These are phyloP conservation scores for Pseudozyma sp. DNA, from an alignment of 1,284 basidiomycete genomes.

Conservation along the genomic window DNA sequence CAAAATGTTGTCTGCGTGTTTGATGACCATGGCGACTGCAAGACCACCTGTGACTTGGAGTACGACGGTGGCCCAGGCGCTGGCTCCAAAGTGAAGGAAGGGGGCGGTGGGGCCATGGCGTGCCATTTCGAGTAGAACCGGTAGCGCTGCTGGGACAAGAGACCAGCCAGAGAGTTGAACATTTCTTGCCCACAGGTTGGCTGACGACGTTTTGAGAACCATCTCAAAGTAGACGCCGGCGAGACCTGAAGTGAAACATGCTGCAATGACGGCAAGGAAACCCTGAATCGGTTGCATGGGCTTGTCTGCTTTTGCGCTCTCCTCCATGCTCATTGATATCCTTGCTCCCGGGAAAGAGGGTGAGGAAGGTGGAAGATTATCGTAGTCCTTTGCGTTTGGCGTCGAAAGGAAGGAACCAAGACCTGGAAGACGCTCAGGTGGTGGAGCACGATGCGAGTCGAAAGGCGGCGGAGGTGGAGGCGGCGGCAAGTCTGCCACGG, in stretches of 20 bases:
- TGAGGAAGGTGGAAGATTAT: constrained; percentile 41
- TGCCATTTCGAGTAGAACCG: constrained; percentile 76
- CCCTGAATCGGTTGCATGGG: constrained; percentile 85
- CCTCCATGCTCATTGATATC: constrained; percentile 55
- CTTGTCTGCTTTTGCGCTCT: constrained; percentile 36
- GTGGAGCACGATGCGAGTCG: constrained; percentile 57
- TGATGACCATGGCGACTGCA: constrained; percentile 79
- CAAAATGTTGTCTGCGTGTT: constrained; percentile 72
- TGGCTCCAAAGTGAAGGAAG: constrained; percentile 76
- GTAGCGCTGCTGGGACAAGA: constrained; percentile 86
- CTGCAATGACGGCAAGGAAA: constrained; percentile 83
- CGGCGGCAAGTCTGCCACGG: constrained; percentile 34
- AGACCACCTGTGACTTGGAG: constrained; percentile 91
- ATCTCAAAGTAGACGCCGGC: constrained; percentile 99
- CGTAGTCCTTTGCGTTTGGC: constrained; percentile 29
- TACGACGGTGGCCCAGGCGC: constrained; percentile 90
- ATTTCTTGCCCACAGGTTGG: constrained; percentile 95
- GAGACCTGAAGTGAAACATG: constrained; percentile 95
- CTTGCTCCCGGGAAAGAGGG: constrained; percentile 41
- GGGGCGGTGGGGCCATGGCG: constrained; percentile 56
- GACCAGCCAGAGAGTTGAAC: constrained; percentile 95
- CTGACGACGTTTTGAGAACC: constrained; percentile 88
- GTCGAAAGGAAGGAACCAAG: constrained; percentile 38
- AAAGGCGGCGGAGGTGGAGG: constrained; percentile 63
- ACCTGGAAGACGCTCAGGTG: constrained; percentile 48